Evolutionary conservation across 2,329 filamentous ascomycete genomes (phyloP), one percentile per base, ranked within the genome.

Genomic region (Pseudocercospora eumusae): DNA sequence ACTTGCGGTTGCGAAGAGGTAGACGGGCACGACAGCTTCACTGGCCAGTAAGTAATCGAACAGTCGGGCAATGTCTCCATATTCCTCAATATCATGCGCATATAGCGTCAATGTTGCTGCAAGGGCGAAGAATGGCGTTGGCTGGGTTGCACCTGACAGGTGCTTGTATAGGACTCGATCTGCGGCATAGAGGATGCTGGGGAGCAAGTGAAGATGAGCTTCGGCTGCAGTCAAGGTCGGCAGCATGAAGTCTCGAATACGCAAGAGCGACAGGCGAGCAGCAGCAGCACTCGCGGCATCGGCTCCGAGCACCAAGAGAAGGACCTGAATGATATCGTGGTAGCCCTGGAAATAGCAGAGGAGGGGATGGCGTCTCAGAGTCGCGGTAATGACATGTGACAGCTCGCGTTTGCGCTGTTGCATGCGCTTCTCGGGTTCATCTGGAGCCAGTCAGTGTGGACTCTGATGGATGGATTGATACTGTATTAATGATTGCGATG

Each of bases 341-440:
- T 96, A 99, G 74, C 95, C 95, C 79, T 99, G 95, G 76, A 99
- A 99, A 79, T 99, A 99, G 80, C 88, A 92, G 36, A 99, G 85
- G 74, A 88, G 88, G 15, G 93, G 92, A 71, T 96, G 84, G 33
- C 85, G 85, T 57, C 96, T 88, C 50, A 99, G 84, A 13, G 96
- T 86, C 66, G 89, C 84, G 56, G 86, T 85, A 71, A 99, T 98
- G 56, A 99, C 82, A 65, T 86, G 80, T 7, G 88, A 93, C 1
- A 99, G 84, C 71, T 95, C 87, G 59, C 82, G 75, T 74, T 95
- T 97, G 73, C 90, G 88, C 47, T 76, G 75, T 52, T 86, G 81
- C 61, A 96, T 83, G 68, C 93, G 87, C 66, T 84, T 80, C 28
- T 89, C 84, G 10, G 88, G 86, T 72, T 88, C 83, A 76, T 88